phyloP scores from a whole-genome alignment of 805 yeast genomes.

The Candida bentonensis region DNA sequence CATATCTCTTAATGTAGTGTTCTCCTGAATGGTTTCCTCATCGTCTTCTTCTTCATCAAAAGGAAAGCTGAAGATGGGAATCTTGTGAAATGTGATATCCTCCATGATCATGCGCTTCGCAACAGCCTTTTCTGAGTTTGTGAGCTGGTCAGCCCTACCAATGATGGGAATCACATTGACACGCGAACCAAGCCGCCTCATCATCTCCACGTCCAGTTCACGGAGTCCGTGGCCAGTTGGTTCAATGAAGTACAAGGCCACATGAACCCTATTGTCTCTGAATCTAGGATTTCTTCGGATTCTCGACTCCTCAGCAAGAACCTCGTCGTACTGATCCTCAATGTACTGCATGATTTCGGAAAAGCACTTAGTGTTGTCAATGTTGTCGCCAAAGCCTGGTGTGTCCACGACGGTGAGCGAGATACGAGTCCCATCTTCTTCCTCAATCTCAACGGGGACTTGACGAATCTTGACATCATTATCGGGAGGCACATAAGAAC shows the following conservation, averaged over 20 bases:
- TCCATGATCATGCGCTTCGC: slow-evolving; percentile 40
- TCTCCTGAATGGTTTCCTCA: slow-evolving; percentile 23
- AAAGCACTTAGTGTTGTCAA: slow-evolving; percentile 41
- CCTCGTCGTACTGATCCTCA: slow-evolving; percentile 51
- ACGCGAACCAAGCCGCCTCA: slow-evolving; percentile 52
- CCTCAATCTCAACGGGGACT: slow-evolving; percentile 31
- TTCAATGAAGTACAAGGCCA: slow-evolving; percentile 62
- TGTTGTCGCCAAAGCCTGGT: slow-evolving; percentile 66
- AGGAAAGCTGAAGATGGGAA: slow-evolving; percentile 62
- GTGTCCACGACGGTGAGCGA: slow-evolving; percentile 49
- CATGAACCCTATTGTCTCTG: slow-evolving; percentile 66
- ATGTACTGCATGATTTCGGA: slow-evolving; percentile 39
- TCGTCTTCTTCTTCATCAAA: slow-evolving; percentile 46
- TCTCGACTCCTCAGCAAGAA: slow-evolving; percentile 75
- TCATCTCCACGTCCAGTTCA: slow-evolving; percentile 59
- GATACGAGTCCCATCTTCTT: slow-evolving; percentile 38
- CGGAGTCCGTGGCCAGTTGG: slow-evolving; percentile 37
- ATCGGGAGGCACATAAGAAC: slow-evolving; percentile 7
- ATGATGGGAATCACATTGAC: slow-evolving; percentile 79
- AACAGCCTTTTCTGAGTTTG: slow-evolving; percentile 40
- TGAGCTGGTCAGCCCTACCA: slow-evolving; percentile 67
- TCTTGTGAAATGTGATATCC: slow-evolving; percentile 43
- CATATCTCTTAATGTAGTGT: slow-evolving; percentile 27
- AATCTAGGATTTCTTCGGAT: slow-evolving; percentile 74
- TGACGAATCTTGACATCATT: slow-evolving; percentile 10